Evolutionary conservation across 768 basidiomycete genomes (phyloP), one percentile per base, ranked within the genome.

Genomic region (Collybia sp.): DNA sequence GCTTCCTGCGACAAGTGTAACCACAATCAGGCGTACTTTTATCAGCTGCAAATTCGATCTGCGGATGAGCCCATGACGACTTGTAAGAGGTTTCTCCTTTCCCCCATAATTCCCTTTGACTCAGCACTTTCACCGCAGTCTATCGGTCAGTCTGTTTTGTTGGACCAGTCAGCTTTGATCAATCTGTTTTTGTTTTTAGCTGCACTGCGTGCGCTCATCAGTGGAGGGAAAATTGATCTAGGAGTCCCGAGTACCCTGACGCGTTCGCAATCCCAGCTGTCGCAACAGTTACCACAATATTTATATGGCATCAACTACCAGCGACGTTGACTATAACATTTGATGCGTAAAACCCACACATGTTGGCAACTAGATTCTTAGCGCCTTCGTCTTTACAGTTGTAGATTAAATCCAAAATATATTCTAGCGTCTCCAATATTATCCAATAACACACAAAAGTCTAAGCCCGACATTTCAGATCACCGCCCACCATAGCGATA

Each of bases 21-120:
- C 58, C 72, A 85, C 59, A 74, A 79, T 39, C 71, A 83, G 40
- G 94, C 95, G 3, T 97, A 93, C 65, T 99, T 89, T 68, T 90
- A 93, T 60, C 93, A 97, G 70, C 71, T 98, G 12, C 96, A 99
- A 62, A 99, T 97, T 50, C 71, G 95, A 38, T 94, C 90, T 54
- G 92, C 91, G 0, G 91, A 93, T 59, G 91, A 93, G 58, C 89
- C 88, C 12, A 93, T 92, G 90, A 92, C 88, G 5, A 78, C 73
- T 4, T 79, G 77, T 77, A 55, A 13, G 35, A n/a, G n/a, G 4
- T n/a, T 10, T 6, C 12, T 37, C 34, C 11, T 31, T 38, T 42
- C 37, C 13, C 35, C 31, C 17, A 16, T 6, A 3, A 17, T 52
- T 25, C 40, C 2, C 30, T 1, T 30, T 17, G 33, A 39, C 15